Evolutionary conservation across 2,329 filamentous ascomycete species (phyloP), one percentile per base, ranked within the genome.

Genomic region (Penicillium brasilianum): DNA sequence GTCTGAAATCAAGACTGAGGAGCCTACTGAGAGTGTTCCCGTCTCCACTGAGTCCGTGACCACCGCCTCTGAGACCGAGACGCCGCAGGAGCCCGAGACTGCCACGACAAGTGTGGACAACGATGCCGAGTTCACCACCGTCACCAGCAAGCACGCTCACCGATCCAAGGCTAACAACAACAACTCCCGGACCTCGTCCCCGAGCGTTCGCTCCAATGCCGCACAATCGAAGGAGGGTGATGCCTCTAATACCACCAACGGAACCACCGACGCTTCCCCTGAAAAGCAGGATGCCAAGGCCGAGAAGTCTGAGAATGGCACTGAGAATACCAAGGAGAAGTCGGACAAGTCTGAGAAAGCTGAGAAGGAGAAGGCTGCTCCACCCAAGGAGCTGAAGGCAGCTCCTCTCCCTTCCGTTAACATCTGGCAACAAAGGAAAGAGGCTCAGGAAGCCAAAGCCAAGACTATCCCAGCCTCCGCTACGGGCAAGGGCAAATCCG

Each of bases 341-440:
- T 81, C 84, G 48, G 87, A 58, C 8, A 58, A 58, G 32, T 49
- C 88, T 66, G 86, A 88, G 69, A 86, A 86, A 67, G 83, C 85
- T 25, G 66, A 62, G 8, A 69, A 68, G 36, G 85, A 88, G 56
- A 79, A 82, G 65, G 78, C 81, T 56, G 79, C 86, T 62, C 81
- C 85, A 69, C 80, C 87, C 48, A 77, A 81, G 63, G 85, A 89
- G 69, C 82, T 97, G 44, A 89, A 90, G 50, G 92, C 95, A 62
- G 94, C 94, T 18, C 90, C 92, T 32, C 83, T 91, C 46, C 95
- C 95, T 0, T 77, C 87, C 1, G 90, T 97, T 60, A 99, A 99
- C 76, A 82, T 93, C 64, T 99, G 95, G 94, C 85, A 88, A 64
- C 87, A 93, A 77, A 87, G 93, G 58, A 89, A 85, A 69, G 89